Conservation (phyloP, 495 filamentous ascomycete species). For the Penicillium cinerascens region DNA sequence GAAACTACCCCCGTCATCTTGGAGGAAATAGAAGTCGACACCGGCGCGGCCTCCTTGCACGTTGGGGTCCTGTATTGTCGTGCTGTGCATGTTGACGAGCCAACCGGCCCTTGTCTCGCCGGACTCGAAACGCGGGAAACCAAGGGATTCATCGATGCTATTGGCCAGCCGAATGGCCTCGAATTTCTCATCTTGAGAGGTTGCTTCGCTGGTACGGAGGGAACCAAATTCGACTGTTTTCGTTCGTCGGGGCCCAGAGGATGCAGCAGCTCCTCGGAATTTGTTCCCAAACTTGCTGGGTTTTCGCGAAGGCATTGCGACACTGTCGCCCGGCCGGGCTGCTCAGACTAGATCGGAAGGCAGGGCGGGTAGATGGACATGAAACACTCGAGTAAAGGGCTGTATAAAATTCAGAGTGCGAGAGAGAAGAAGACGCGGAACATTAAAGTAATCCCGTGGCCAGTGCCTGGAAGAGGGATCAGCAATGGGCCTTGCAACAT, state of each 20-base stretch:
- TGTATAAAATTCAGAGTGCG: background rate
- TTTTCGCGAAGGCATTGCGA: conserved; percentile 56
- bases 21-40: conserved; percentile 96
- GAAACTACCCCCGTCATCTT: conserved; percentile 88
- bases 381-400: conserved; percentile 10
- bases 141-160: conserved; percentile 89
- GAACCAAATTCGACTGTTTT: conserved; percentile 76
- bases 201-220: conserved; percentile 73
- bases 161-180: conserved; percentile 81
- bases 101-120: conserved; percentile 84
- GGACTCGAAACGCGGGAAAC: conserved; percentile 87
- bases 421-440: background rate
- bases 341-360: conserved; percentile 11
- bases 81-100: conserved; percentile 93
- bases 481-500: conserved; percentile 12
- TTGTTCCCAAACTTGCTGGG: conserved; percentile 54
- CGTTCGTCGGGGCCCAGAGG: conserved; percentile 52
- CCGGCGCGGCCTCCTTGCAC: conserved; percentile 78
- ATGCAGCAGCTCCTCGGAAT: conserved; percentile 47
- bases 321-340: conserved; percentile 28
- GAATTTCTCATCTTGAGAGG: conserved; percentile 78
- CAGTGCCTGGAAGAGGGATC: conserved; percentile 14
- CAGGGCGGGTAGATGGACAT: conserved; percentile 25
- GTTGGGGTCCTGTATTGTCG: conserved; percentile 79
- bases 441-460: background rate